These are phyloP conservation scores for Boletus rex-veris DNA, from an alignment of 768 basidiomycete genomes.

Conservation along the genomic window DNA sequence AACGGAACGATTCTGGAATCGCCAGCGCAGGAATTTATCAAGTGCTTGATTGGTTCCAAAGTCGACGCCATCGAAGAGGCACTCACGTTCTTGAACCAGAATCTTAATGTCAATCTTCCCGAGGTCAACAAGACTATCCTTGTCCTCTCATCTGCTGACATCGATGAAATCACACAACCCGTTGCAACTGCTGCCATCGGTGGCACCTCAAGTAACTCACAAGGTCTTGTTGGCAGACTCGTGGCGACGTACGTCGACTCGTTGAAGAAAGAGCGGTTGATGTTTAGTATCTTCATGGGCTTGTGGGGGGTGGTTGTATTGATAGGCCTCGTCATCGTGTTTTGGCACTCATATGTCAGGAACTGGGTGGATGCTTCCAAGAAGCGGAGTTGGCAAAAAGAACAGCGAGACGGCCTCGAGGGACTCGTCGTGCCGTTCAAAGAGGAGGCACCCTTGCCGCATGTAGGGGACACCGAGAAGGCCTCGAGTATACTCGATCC, in stretches of 20 bases:
- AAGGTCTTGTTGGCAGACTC: constrained; percentile 68
- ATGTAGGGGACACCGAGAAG: constrained; percentile 25
- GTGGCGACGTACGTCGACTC: constrained; percentile 69
- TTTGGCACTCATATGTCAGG: constrained; percentile 68
- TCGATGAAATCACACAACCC: constrained; percentile 74
- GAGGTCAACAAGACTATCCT: constrained; percentile 72
- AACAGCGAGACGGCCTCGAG: constrained; percentile 49
- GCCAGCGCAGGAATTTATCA: constrained; percentile 83
- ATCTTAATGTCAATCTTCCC: constrained; percentile 78
- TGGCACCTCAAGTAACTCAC: constrained; percentile 44
- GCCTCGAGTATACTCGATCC: constrained; percentile 16
- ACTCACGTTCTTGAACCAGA: constrained; percentile 87
- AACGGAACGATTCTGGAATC: constrained; percentile 78
- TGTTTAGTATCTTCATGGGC: constrained; percentile 79
- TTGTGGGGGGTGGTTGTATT: constrained; percentile 83
- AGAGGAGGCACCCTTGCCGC: constrained; percentile 14
- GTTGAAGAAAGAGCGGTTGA: constrained; percentile 76
- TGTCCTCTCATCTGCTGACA: constrained; percentile 65
- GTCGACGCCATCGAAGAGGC: constrained; percentile 82
- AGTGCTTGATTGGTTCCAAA: constrained; percentile 89
- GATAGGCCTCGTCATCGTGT: constrained; percentile 66
- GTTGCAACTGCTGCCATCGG: constrained; percentile 83
- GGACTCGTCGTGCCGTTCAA: constrained; percentile 34
- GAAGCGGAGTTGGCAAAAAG: constrained; percentile 47
- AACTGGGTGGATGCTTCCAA: constrained; percentile 44